phyloP scores from a whole-genome alignment of 257 asterid genomes.

The Cruciata laevipes region DNA sequence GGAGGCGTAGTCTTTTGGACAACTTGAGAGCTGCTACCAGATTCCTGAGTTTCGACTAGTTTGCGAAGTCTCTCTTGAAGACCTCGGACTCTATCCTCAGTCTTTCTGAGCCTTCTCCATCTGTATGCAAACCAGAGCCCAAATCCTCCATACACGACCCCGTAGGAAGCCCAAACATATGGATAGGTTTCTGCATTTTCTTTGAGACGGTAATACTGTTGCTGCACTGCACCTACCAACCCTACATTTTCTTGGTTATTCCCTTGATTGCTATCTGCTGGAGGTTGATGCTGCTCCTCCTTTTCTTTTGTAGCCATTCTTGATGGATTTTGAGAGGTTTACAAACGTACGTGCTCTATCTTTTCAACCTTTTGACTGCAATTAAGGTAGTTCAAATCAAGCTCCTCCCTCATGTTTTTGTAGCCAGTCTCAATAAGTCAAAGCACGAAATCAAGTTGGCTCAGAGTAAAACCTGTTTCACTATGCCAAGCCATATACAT shows the following conservation, averaged over 20 bases:
- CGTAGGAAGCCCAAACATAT: conserved; percentile 85
- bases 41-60: conserved; percentile 41
- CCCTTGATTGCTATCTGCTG: conserved; percentile 28
- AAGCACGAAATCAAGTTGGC: not conserved
- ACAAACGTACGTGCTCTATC: not conserved
- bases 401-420: not conserved
- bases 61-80: conserved; percentile 64
- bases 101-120: conserved; percentile 65
- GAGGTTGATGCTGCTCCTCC: conserved; percentile 27
- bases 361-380: not conserved
- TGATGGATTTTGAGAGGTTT: not conserved
- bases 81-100: conserved; percentile 65
- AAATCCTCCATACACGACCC: conserved; percentile 65
- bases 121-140: conserved; percentile 74
- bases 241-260: conserved; percentile 21
- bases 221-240: conserved; percentile 37
- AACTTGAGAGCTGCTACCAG: conserved; percentile 22
- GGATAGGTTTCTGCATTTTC: conserved; percentile 79
- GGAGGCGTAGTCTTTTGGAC: conserved; percentile 21
- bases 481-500: not conserved
- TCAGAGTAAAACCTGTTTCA: not conserved
- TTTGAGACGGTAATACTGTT: conserved; percentile 38
- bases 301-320: conserved; percentile 36
- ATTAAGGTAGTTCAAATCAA: not conserved
- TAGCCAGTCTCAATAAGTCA: not conserved